Base-by-base conservation (phyloP, 495 filamentous ascomycete genomes). In the Cairneyella variabilis region DNA sequence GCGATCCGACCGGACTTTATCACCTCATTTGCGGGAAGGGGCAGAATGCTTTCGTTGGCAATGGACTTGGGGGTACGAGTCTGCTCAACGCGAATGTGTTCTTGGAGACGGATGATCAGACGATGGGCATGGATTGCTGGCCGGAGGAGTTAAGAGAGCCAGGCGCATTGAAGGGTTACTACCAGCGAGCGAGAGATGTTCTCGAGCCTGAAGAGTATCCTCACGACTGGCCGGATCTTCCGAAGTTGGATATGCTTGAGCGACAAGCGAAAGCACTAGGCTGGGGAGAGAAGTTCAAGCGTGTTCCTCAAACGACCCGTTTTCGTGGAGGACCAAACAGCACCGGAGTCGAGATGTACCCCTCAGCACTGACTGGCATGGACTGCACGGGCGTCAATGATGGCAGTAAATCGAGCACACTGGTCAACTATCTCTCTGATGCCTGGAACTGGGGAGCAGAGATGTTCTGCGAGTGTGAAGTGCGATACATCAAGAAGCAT, bases 371-470 rank as follows among this genome's bases (percentile, higher is more conserved):
- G 32, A 78, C 82, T 0, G 83, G 84, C 2, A 77, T 82, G 58
- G 83, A 87, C 49, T 64, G 57, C 30, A 86, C 83, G 0, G 83
- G 83, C 3, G 60, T 86, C 47, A 86, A 87, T 56, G 84, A 87
- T 59, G 82, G 82, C 3, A 83, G 78, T 25, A 88, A 88, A 64
- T 82, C 73, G 20, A 82, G 76, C 12, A 80, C 80, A 2, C 68
- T 85, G 3, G 80, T 85, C 37, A 88, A 79, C 2, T 87, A 86
- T 55, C 65, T 87, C 5, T 71, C 77, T n/a, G 84, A 89, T 64
- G 82, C 84, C 20, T 88, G 83, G 85, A 84, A 87, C 63, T 84
- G 83, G 81, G 85, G 82, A 18, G 82, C 84, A 27, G 83, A 88
- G 59, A 79, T 88, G 59, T 89, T 89, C 59, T 88, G 84, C 58